Conservation (phyloP, 2,329 filamentous ascomycete species). For the Magnaporthiopsis incrustans region DNA sequence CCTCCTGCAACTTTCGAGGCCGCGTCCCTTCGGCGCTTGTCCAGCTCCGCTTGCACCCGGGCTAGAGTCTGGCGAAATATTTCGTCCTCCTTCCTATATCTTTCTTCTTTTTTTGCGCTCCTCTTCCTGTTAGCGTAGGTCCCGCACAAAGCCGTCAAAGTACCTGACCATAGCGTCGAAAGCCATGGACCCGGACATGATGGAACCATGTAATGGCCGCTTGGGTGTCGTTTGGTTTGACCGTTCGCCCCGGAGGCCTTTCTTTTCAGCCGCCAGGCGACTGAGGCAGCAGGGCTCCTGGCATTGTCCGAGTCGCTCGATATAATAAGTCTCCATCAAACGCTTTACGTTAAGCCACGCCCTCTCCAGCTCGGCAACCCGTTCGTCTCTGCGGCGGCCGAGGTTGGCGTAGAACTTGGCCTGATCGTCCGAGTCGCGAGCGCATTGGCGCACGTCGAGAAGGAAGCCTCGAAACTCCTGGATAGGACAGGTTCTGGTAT, state of each 20-base stretch:
- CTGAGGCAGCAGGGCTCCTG: too few species aligned
- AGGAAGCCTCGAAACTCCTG: slow-evolving; percentile 1
- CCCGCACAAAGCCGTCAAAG: slow-evolving; percentile 2
- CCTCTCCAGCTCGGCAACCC: background rate
- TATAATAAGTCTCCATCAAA: too few species aligned
- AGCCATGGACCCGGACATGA: background rate
- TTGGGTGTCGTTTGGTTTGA: too few species aligned
- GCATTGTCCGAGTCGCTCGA: too few species aligned
- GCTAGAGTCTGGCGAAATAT: too few species aligned
- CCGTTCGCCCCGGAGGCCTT: too few species aligned
- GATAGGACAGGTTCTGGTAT: background rate
- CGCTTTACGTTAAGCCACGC: background rate
- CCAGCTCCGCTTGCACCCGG: too few species aligned
- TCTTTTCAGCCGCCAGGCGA: too few species aligned
- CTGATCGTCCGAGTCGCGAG: background rate
- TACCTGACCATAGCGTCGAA: slow-evolving; percentile 2
- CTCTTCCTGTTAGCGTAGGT: background rate
- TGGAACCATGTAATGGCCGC: background rate
- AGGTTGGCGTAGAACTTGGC: slow-evolving; percentile 2
- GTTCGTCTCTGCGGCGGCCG: background rate
- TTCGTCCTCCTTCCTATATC: too few species aligned
- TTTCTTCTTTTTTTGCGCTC: background rate
- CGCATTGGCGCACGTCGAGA: slow-evolving; percentile 1
- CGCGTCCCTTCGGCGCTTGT: too few species aligned
- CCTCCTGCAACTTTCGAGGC: too few species aligned